Evolutionary conservation across 1,284 basidiomycete genomes (phyloP).

Genomic region (Irpex sp.): DNA sequence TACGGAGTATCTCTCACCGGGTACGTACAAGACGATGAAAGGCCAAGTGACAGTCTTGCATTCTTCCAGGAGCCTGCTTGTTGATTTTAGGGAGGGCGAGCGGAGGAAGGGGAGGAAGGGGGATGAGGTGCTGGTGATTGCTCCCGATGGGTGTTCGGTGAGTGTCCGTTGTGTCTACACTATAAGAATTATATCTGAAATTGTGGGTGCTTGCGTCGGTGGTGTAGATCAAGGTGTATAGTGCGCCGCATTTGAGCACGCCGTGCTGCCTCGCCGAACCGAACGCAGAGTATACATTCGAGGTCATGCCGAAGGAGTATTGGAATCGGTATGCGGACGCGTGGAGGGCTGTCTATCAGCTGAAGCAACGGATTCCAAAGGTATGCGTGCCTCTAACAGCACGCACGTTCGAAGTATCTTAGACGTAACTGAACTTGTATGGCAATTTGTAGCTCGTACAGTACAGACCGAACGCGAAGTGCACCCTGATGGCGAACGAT

Average conservation of each 20-base stretch:
- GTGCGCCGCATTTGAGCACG: conserved; percentile 43
- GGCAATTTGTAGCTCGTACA: conserved; percentile 35
- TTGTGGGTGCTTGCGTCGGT: too few species aligned
- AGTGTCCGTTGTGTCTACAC: background rate
- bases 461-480: conserved; percentile 36
- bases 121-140: conserved; percentile 40
- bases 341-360: conserved; percentile 35
- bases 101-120: conserved; percentile 41
- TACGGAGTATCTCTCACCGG: conserved; percentile 32
- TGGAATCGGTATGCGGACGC: conserved; percentile 45
- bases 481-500: conserved; percentile 50
- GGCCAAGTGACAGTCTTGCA: conserved; percentile 44
- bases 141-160: conserved; percentile 32
- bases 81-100: conserved; percentile 52
- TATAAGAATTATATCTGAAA: background rate
- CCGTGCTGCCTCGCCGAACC: conserved; percentile 45
- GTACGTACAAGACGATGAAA: conserved; percentile 42
- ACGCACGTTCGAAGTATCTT: background rate
- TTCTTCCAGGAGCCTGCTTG: conserved; percentile 39
- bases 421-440: background rate
- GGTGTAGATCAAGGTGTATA: conserved; percentile 39
- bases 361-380: conserved; percentile 48
- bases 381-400: conserved; percentile 23
- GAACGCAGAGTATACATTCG: conserved; percentile 26
- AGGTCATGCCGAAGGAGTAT: conserved; percentile 33